Evolutionary conservation across 257 asterid species (phyloP).

Genomic region (Euphrasia confusa): DNA sequence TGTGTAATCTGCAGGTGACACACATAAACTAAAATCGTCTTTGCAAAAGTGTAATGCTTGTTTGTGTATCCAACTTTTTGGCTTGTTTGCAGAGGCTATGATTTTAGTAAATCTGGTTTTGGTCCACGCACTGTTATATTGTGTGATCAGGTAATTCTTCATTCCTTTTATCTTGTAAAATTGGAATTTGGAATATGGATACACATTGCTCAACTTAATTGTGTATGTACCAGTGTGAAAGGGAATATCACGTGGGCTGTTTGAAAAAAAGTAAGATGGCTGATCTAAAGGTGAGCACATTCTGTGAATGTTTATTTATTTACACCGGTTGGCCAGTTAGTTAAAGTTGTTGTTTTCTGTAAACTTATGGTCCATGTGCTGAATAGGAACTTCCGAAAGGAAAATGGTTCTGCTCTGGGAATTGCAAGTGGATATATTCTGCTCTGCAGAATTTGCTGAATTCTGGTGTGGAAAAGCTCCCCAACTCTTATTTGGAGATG

Average conservation of each 20-base stretch:
- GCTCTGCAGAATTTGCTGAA: conserved; percentile 61
- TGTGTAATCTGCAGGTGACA: conserved; percentile 94
- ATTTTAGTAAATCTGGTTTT: conserved; percentile 94
- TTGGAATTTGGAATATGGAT: conserved; percentile 16
- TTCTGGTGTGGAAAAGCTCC: conserved; percentile 76
- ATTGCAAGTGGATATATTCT: conserved; percentile 72
- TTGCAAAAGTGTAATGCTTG: conserved; percentile 5
- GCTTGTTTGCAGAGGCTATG: conserved; percentile 67
- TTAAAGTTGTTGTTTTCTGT: conserved; percentile 12
- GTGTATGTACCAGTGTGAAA: conserved; percentile 71
- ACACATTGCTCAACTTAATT: conserved; percentile 21
- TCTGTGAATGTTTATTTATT: conserved; percentile 6
- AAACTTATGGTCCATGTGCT: conserved; percentile 21
- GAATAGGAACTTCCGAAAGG: conserved; percentile 91
- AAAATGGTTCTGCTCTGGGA: conserved; percentile 84
- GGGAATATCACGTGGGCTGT: conserved; percentile 98
- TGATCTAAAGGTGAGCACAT: conserved; percentile 74
- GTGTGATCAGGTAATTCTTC: conserved; percentile 82
- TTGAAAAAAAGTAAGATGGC: conserved; percentile 85
- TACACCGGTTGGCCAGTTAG: conserved; percentile 7
- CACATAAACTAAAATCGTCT: conserved; percentile 6
- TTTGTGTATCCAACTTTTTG: conserved; percentile 13
- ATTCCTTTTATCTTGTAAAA: conserved; percentile 16
- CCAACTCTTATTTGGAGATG: conserved; percentile 58
- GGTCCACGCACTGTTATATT: conserved; percentile 98